Evolutionary conservation across 2,329 filamentous ascomycete genomes (phyloP), one percentile per base, ranked within the genome.

Genomic region (Didymella glomerata): DNA sequence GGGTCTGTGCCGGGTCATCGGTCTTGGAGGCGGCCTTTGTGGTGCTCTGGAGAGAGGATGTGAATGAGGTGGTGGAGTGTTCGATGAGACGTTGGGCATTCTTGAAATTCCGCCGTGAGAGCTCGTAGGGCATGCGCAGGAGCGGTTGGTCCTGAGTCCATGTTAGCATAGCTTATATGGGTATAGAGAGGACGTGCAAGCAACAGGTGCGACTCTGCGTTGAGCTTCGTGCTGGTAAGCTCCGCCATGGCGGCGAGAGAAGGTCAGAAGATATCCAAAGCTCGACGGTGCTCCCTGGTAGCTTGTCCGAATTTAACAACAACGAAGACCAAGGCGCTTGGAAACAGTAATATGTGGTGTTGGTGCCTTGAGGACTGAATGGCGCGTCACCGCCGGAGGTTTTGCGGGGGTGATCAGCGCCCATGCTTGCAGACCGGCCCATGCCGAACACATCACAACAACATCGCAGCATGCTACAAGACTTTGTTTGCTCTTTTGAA

Each of bases 21-120:
- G 81, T 32, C 61, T 86, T 86, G 59, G 86, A 85, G 49, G 90
- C 88, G 58, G 86, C 84, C 67, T 88, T 90, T 40, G 82, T 80
- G 41, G 82, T 78, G 36, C 82, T 75, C 67, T 82, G 82, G 51
- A 88, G 79, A 30, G 81, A 78, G 22, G 85, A 84, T 70, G 87
- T 87, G 64, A 92, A 79, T 48, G 83, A 82, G 18, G 84, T 83
- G 62, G 86, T 87, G 67, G 91, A 87, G 73, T 88, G 89, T 74
- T 94, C 91, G 75, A 93, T 86, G 64, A 86, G 83, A 72, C 90
- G 88, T 75, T 93, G 91, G 42, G 90, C 90, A 3, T 89, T 88
- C 71, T 96, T 95, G 80, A 98, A 96, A 80, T 96, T 98, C 77
- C 95, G 94, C 55, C 93, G 90, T 22, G 96, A 88, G 57, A 97